phyloP scores from a whole-genome alignment of 1,284 basidiomycete species.

The Coniferiporia weirii region DNA sequence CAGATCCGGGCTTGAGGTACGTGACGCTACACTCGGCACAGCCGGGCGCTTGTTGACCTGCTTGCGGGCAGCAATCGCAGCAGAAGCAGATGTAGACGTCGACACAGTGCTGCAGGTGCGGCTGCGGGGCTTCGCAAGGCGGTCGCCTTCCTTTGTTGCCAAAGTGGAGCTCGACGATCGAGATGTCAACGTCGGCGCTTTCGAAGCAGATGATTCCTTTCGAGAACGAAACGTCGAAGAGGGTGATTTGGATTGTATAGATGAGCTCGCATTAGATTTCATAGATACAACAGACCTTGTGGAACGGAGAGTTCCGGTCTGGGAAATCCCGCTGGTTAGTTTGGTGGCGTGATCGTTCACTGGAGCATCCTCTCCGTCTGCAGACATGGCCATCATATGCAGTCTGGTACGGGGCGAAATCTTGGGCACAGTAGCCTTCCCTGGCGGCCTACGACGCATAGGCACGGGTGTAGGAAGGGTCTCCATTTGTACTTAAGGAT shows the following conservation, averaged over 20 bases:
- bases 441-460: neutral
- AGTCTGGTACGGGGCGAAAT: neutral
- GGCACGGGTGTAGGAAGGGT: neutral
- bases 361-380: neutral
- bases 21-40: neutral
- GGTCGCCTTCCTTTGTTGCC: neutral
- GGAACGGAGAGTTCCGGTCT: neutral
- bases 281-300: neutral
- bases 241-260: neutral
- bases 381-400: neutral
- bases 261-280: neutral
- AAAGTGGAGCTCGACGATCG: neutral
- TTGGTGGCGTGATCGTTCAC: neutral
- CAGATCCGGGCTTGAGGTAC: neutral
- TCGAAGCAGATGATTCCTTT: neutral
- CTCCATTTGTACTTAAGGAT: constrained; percentile 5
- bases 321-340: neutral
- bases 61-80: neutral
- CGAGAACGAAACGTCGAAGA: neutral
- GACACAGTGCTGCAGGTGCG: neutral
- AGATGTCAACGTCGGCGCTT: neutral
- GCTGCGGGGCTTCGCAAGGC: neutral
- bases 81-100: neutral
- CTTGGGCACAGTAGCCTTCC: neutral
- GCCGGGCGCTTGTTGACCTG: neutral